Evolutionary conservation across 352 stramenopile species (phyloP), one percentile per base, ranked within the genome.

Genomic region (Phytophthora fragariae): DNA sequence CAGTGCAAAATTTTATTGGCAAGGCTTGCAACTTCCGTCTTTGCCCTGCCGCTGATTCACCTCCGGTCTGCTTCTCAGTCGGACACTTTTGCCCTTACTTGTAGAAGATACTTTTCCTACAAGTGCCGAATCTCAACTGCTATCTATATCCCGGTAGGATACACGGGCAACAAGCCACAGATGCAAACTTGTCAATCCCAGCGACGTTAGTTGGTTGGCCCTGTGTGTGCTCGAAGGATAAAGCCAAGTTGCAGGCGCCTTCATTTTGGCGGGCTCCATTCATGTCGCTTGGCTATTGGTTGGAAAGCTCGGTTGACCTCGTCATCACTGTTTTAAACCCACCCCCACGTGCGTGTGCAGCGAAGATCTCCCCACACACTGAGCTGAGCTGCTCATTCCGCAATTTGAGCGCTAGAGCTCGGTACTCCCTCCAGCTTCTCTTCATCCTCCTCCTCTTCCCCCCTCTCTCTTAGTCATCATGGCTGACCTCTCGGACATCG

Each of bases 401-500:
- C 68, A 71, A 65, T 80, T 76, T 80, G 62, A 62, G 63, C 54
- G 46, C 31, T 5, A 68, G 29, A 65, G 60, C 72, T 50, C 72
- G 33, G 29, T 33, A 61, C 62, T 59, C 8, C 24, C 27, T 6
- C 54, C 24, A 44, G 35, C n/a, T 19, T 35, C 58, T 46, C 57
- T 54, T 57, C 35, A 49, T 33, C 44, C 53, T 24, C 50, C 53
- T 54, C 60, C 53, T 69, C 27, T 27, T 27, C 59, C 71, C 29
- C 21, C 17, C 41, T 5, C 15, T 11, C 41, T 7, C 17, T n/a
- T n/a, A n/a, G n/a, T n/a, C n/a, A n/a, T n/a, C n/a, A 92, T 94
- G 86, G 73, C 86, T 70, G 65, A 88, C 52, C 82, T 96, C 72
- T 91, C 85, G 58, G 83, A 96, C 72, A 83, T 98, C 72, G 93